These are phyloP conservation scores for Taiozyma sp. DNA, from an alignment of 1,139 yeast genomes.

Conservation along the genomic window DNA sequence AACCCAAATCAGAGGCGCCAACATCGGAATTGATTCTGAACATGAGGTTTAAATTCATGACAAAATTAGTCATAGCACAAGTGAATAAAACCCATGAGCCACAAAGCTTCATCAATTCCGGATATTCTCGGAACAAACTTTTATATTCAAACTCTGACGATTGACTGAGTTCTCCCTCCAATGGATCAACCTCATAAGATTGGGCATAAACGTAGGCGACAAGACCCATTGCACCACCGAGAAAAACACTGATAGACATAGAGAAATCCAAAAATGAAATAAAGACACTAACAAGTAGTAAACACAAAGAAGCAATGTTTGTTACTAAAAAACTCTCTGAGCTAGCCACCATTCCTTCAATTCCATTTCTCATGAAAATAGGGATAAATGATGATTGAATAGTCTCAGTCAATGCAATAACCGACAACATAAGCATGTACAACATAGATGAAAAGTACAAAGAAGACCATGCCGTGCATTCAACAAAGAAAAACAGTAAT, in stretches of 20 bases:
- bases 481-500: not conserved
- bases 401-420: slow-evolving; percentile 1
- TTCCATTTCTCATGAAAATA: not conserved
- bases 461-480: not conserved
- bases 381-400: slow-evolving; percentile 3
- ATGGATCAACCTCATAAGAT: not conserved
- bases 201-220: not conserved
- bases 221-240: not conserved
- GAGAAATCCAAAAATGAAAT: not conserved
- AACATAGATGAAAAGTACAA: not conserved
- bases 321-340: slow-evolving; percentile 1
- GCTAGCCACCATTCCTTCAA: not conserved
- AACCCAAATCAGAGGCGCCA: not conserved
- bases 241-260: not conserved
- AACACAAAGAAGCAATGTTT: not conserved
- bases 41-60: slow-evolving; percentile 1
- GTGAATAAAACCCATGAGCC: not conserved
- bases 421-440: slow-evolving; percentile 1
- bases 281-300: not conserved
- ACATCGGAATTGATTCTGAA: not conserved
- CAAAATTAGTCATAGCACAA: slow-evolving; percentile 3
- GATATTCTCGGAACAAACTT: not conserved
- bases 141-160: not conserved
- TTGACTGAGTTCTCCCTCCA: not conserved
- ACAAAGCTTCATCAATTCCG: not conserved